Evolutionary conservation across 331 rosid species (phyloP), one percentile per base, ranked within the genome.

Genomic region (Stylosanthes scabra): DNA sequence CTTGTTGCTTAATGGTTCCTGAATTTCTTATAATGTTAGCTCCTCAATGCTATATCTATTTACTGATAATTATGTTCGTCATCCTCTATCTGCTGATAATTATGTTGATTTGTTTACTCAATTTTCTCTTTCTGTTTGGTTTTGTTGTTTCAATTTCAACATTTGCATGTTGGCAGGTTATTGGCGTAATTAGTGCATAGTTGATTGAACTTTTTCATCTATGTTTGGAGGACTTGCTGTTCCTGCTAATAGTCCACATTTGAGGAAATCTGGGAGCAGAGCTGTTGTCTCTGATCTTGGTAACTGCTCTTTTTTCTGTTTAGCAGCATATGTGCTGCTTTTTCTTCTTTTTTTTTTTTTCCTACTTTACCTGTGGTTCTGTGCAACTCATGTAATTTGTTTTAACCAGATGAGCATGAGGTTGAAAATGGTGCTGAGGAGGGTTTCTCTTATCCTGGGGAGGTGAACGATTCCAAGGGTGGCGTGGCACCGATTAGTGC

Each of bases 231-330:
- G 88, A 74, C 80, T 74, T 77, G 81, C 44, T 68, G 49, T n/a
- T 80, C 86, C 97, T 73, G 75, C 86, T 81, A 88, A 70, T 63
- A 94, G 97, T 83, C 97, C 97, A 8, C 99, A 91, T 87, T 86
- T 94, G 65, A 85, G 97, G 79, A 94, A 94, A 81, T 91, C 99
- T 79, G 96, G 97, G 82, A 94, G 97, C 87, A 88, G 93, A 87
- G 71, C 88, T 79, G 88, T 87, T 74, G 84, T 91, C 73, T 89
- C 86, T 71, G 97, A 90, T 84, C 84, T 84, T 74, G 96, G 99
- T 94, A 91, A 78, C 37, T 31, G 37, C 3, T 31, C 37, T 31
- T 31, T 41, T 81, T 74, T 49, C 44, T 20, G 25, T 70, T 75
- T 49, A n/a, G 58, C 34, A 1, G 27, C n/a, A n/a, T n/a, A n/a